Evolutionary conservation across 352 stramenopile genomes (phyloP).

Genomic region (Phytophthora syringae): DNA sequence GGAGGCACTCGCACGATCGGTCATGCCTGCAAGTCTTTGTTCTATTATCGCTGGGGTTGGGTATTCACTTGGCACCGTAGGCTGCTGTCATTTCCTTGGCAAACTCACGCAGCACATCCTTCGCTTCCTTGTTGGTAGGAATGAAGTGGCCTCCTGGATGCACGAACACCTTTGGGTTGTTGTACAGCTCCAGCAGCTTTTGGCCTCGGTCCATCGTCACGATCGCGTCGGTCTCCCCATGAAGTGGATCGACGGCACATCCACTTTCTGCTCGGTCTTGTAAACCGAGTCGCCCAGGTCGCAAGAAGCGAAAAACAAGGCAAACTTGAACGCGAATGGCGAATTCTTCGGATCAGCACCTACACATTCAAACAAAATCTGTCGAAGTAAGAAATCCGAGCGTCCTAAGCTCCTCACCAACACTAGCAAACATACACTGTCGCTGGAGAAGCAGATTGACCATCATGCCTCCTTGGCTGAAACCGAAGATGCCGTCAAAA

Average conservation of each 20-base stretch:
- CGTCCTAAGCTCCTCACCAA: neutral
- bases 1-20: no score
- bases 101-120: slow-evolving; percentile 75
- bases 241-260: slow-evolving; percentile 76
- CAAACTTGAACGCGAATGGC: slow-evolving; percentile 71
- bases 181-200: slow-evolving; percentile 57
- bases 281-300: slow-evolving; percentile 32
- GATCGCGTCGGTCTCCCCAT: slow-evolving; percentile 79
- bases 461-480: slow-evolving; percentile 82
- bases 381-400: neutral
- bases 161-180: slow-evolving; percentile 55
- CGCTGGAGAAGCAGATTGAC: slow-evolving; percentile 64
- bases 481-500: slow-evolving; percentile 84
- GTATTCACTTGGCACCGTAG: slow-evolving; percentile 16
- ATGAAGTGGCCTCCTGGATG: slow-evolving; percentile 83
- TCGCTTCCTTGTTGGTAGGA: slow-evolving; percentile 81
- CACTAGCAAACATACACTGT: slow-evolving; percentile 41
- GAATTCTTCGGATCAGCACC: slow-evolving; percentile 46
- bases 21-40: no score
- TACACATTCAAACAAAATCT: slow-evolving; percentile 5
- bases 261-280: slow-evolving; percentile 44
- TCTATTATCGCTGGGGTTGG: slow-evolving; percentile 5
- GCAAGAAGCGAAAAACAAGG: slow-evolving; percentile 70
- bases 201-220: slow-evolving; percentile 58
- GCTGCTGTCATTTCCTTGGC: slow-evolving; percentile 46